Evolutionary conservation across 2,329 filamentous ascomycete genomes (phyloP), one percentile per base, ranked within the genome.

Genomic region (Penicillium sp.): DNA sequence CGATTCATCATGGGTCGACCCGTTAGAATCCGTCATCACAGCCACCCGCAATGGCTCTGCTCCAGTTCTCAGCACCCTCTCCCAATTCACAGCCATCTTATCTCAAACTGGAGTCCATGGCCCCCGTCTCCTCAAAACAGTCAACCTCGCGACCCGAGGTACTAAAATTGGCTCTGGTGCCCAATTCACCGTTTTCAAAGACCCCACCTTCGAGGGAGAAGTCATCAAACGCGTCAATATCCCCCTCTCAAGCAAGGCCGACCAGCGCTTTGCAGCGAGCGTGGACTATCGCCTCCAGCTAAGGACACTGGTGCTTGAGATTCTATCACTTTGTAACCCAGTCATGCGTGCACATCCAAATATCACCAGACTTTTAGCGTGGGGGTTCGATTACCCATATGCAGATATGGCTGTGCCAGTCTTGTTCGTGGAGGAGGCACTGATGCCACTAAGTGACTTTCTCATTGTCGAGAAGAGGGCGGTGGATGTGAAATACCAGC

Each of bases 161-260:
- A 52, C 51, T 8, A 66, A 65, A 46, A 64, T 67, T 10, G 64
- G 63, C 15, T 49, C 48, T 4, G 64, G 64, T 4, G 43, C 60
- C 8, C 64, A 67, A 27, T 67, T 67, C 29, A 65, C 62, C 7
- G 63, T 67, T 3, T 67, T 60, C 48, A 58, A 58, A 32, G 63
- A 65, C 34, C 46, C 52, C 1, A 44, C 55, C 6, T 61, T 60
- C 36, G 54, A 66, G 40, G 61, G 55, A 8, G 41, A 64, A 21
- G 64, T 66, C 3, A 57, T 66, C 17, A 67, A 67, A 45, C 62
- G 63, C 7, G 61, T 67, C 34, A 67, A 64, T 42, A 51, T 67
- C 21, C 58, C 59, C 4, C 54, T 67, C 12, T 57, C 62, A 13
- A 52, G 52, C 26, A 53, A 59, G 15, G 46, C 47, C 8, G 52